A percentile compares a stretch with the other conserved stretches of the same genome.
phyloP scores from a whole-genome alignment of 2,329 filamentous ascomycete genomes.

The Cladophialophora psammophila region DNA sequence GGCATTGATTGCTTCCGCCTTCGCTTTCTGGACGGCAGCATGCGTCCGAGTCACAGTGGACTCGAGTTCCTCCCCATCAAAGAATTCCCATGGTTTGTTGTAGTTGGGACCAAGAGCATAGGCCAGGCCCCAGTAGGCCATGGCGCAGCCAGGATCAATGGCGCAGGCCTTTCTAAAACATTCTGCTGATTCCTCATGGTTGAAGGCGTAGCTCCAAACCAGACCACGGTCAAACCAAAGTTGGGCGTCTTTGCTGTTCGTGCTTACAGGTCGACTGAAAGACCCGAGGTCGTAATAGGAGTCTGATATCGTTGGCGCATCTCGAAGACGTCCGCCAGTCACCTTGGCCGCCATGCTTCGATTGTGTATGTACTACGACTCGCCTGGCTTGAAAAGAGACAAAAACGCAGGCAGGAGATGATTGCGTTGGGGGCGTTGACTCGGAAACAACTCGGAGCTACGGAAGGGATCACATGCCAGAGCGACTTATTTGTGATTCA shows the following conservation, averaged over 20 bases:
- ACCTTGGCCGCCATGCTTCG: neutral
- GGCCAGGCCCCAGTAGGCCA: conserved; percentile 56
- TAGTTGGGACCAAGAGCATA: conserved; percentile 78
- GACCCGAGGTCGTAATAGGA: conserved; percentile 47
- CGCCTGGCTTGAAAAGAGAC: neutral
- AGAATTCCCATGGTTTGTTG: conserved; percentile 79
- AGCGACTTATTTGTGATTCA: no score
- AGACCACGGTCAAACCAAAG: conserved; percentile 50
- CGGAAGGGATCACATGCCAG: neutral
- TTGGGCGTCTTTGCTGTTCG: conserved; percentile 44
- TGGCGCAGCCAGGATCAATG: conserved; percentile 47
- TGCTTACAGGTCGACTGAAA: conserved; percentile 48
- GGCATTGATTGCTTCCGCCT: conserved; percentile 46
- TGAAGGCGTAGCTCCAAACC: conserved; percentile 51
- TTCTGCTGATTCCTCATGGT: conserved; percentile 49
- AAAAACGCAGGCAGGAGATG: neutral
- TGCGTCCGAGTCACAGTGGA: conserved; percentile 36
- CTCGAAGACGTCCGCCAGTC: neutral
- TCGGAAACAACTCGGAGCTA: neutral
- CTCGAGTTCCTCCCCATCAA: conserved; percentile 67
- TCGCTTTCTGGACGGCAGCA: conserved; percentile 48
- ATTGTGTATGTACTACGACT: neutral
- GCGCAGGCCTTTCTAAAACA: conserved; percentile 49
- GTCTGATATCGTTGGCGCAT: conserved; percentile 8
- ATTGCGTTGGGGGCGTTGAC: neutral